Conservation (phyloP, 129 eudicot species). For the Solidago caesia region DNA sequence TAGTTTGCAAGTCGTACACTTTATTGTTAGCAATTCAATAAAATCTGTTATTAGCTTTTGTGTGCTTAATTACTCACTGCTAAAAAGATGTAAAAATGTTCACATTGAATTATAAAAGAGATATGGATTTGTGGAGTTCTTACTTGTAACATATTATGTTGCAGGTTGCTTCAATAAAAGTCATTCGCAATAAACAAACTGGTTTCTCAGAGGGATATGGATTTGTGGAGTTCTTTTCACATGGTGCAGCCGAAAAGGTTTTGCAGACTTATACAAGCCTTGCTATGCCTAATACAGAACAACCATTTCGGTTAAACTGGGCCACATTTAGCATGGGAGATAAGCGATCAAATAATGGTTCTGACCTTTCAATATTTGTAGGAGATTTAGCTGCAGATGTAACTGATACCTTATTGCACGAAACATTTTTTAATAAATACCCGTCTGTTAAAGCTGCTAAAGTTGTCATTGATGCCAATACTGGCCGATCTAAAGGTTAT, state of each 20-base stretch:
- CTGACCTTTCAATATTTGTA: slow-evolving; percentile 87
- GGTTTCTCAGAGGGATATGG: slow-evolving; percentile 88
- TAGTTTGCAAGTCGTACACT: too few species aligned
- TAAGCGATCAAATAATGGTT: slow-evolving; percentile 72
- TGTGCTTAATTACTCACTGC: too few species aligned
- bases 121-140: not conserved
- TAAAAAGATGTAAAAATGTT: too few species aligned
- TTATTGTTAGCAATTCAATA: too few species aligned
- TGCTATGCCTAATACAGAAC: slow-evolving; percentile 78
- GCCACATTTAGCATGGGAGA: slow-evolving; percentile 94
- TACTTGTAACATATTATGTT: not conserved
- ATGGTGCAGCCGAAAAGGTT: slow-evolving; percentile 74
- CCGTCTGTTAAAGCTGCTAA: slow-evolving; percentile 68
- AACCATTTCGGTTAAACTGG: slow-evolving; percentile 83
- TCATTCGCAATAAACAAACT: slow-evolving; percentile 86
- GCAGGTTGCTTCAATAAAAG: slow-evolving; percentile 78
- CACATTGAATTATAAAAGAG: too few species aligned
- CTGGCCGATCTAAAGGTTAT: slow-evolving; percentile 87
- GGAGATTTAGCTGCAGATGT: slow-evolving; percentile 96
- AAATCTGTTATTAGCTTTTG: too few species aligned
- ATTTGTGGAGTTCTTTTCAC: slow-evolving; percentile 77
- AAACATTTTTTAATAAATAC: slow-evolving; percentile 64
- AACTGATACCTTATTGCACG: slow-evolving; percentile 72
- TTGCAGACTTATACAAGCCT: slow-evolving; percentile 58
- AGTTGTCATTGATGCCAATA: slow-evolving; percentile 81